phyloP scores from a whole-genome alignment of 75 land plant genomes.

The Pinus albicaulis region DNA sequence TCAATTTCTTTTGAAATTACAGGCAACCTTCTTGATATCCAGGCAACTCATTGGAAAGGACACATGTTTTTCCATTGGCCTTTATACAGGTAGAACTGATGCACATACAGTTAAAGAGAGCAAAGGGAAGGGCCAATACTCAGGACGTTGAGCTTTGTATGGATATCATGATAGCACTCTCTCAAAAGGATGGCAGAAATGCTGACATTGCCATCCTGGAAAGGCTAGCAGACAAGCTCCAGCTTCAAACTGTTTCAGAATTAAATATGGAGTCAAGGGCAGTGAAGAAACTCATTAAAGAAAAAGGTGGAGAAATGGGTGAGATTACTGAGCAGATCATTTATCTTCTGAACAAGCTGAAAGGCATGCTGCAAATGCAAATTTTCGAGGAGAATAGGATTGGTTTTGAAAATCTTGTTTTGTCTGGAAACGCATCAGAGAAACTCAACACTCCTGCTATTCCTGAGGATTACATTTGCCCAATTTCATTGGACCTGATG shows the following conservation, averaged over 20 bases:
- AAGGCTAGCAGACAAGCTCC: slow-evolving; percentile 56
- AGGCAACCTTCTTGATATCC: background rate
- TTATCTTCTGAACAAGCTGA: slow-evolving; percentile 46
- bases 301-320: slow-evolving; percentile 34
- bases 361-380: slow-evolving; percentile 14
- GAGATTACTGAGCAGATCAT: slow-evolving; percentile 47
- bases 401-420: slow-evolving; percentile 23
- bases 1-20: slow-evolving; percentile 1
- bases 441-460: slow-evolving; percentile 9
- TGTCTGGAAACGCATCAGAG: slow-evolving; percentile 14
- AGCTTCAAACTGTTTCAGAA: slow-evolving; percentile 45
- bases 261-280: slow-evolving; percentile 51
- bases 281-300: slow-evolving; percentile 41
- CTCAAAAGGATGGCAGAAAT: slow-evolving; percentile 40
- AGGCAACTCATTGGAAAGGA: background rate
- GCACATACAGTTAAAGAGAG: slow-evolving; percentile 51
- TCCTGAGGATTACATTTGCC: slow-evolving; percentile 60
- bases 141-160: slow-evolving; percentile 57
- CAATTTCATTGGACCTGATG: slow-evolving; percentile 91
- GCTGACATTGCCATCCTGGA: slow-evolving; percentile 51
- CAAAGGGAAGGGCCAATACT: slow-evolving; percentile 55
- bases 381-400: slow-evolving; percentile 15
- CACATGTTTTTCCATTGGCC: background rate
- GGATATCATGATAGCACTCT: slow-evolving; percentile 58
- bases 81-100: slow-evolving; percentile 58